Evolutionary conservation across 2,329 filamentous ascomycete genomes (phyloP).

Genomic region (Colletotrichum endophyticum): DNA sequence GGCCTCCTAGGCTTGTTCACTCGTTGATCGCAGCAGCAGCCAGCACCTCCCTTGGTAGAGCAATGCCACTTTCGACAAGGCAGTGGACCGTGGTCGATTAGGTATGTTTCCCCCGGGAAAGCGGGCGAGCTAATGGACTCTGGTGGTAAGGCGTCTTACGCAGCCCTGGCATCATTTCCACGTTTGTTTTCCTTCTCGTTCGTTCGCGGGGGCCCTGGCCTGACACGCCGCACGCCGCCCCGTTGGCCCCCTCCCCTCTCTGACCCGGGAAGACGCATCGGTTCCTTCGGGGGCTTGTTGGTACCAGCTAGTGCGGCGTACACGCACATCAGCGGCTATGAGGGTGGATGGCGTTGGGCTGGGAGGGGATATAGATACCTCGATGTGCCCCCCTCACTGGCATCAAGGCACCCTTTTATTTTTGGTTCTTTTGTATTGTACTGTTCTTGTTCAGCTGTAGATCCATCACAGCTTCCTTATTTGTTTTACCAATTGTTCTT

Average conservation of each 20-base stretch:
- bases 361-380: neutral
- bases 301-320: neutral
- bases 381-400: neutral
- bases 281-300: neutral
- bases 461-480: too few relatives aligned
- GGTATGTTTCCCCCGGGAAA: neutral
- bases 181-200: neutral
- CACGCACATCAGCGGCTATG: neutral
- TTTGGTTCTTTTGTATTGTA: neutral
- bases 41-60: neutral
- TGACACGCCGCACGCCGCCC: neutral
- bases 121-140: neutral
- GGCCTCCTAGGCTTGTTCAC: neutral
- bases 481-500: neutral
- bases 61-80: neutral
- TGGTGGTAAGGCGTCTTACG: neutral
- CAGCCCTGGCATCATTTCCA: neutral
- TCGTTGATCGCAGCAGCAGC: neutral
- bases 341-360: neutral
- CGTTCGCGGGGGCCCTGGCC: neutral
- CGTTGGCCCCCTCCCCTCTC: neutral
- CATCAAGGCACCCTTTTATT: neutral
- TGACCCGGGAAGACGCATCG: neutral
- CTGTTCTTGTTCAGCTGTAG: neutral
- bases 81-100: neutral